phyloP scores from a whole-genome alignment of 805 yeast species.

The Wickerhamiella nectarea region DNA sequence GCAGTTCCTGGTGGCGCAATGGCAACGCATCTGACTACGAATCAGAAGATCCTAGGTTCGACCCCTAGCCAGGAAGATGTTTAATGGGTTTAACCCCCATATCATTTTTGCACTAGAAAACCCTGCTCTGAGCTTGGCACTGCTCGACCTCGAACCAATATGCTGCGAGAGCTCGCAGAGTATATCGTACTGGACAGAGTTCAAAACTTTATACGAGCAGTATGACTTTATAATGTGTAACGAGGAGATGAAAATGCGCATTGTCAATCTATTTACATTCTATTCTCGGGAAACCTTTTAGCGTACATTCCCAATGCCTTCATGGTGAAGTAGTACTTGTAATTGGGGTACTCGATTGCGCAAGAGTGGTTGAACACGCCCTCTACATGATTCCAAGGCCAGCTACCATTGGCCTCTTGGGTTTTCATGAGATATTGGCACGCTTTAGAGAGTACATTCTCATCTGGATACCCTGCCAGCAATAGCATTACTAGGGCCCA shows the following conservation, averaged over 20 bases:
- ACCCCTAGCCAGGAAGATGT: slow-evolving; percentile 9
- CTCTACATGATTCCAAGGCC: slow-evolving; percentile 72
- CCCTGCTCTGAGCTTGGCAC: no score
- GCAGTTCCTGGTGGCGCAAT: slow-evolving; percentile 6
- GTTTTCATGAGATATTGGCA: slow-evolving; percentile 45
- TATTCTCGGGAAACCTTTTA: slow-evolving; percentile 2
- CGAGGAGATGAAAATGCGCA: no score
- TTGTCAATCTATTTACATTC: background rate
- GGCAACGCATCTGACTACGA: slow-evolving; percentile 10
- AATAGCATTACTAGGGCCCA: slow-evolving; percentile 83
- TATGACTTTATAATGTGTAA: no score
- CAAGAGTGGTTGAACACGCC: slow-evolving; percentile 93
- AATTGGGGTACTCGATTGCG: slow-evolving; percentile 93
- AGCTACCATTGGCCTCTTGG: slow-evolving; percentile 68
- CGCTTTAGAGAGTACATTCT: slow-evolving; percentile 47
- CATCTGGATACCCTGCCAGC: slow-evolving; percentile 67
- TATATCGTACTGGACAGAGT: no score
- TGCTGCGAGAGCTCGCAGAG: no score
- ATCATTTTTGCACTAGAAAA: slow-evolving; percentile 1
- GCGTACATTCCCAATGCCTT: slow-evolving; percentile 78
- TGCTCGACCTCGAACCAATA: no score
- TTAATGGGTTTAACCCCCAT: background rate
- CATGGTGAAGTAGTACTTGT: slow-evolving; percentile 76
- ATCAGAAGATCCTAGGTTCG: slow-evolving; percentile 11
- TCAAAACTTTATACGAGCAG: no score